Evolutionary conservation across 169 alveolate genomes (phyloP), one percentile per base, ranked within the genome.

Genomic region (Plasmodium berghei): DNA sequence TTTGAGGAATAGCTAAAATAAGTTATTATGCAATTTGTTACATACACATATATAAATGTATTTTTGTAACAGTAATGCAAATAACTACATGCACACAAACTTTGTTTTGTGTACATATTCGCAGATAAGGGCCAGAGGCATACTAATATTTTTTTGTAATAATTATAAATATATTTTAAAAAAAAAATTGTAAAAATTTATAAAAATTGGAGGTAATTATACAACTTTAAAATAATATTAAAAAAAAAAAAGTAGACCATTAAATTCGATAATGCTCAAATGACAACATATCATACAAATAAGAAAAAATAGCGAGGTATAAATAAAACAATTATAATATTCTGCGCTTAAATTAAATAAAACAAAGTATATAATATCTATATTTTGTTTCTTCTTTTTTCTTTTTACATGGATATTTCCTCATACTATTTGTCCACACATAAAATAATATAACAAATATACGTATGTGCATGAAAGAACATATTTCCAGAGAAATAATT

Each of bases 261-360:
- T 54, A 80, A 80, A 66, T 80, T 80, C 83, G 90, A 80, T 80
- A 52, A 80, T 80, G 80, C 12, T 80, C 70, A 18, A 10, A 48
- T 71, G 77, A 5, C 18, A n/a, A 55, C 26, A 42, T 24, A 26
- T n/a, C 10, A 14, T 62, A 62, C 22, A 22, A 80, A 63, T 63
- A 52, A 54, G 59, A 52, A 46, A 16, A 42, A 61, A n/a, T 45
- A 1, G 24, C n/a, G 20, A 26, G 9, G 67, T 12, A 71, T 28
- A 14, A 14, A 34, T 34, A 34, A 34, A 34, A 34, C 42, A 34
- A 34, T 34, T 34, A 34, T 34, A 34, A 34, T 4, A 34, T 34
- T 28, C 40, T 34, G 4, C 8, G 42, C 5, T 34, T 34, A 34
- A 34, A 22, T 22, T 22, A 1, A 1, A 22, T 22, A 22, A 0